phyloP scores from a whole-genome alignment of 345 rosid genomes.

The Lagerstroemia speciosa region DNA sequence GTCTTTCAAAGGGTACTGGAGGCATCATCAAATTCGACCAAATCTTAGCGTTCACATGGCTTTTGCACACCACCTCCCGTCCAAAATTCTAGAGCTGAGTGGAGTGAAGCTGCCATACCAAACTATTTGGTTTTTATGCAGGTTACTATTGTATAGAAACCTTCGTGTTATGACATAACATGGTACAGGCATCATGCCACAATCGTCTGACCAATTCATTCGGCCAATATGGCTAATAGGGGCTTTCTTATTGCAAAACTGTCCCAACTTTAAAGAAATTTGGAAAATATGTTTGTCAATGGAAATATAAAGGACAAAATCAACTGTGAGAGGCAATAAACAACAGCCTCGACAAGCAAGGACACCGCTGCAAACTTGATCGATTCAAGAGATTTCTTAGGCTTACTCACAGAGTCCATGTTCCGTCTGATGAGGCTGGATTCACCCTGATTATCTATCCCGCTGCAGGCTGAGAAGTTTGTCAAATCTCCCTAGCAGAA shows the following conservation, averaged over 20 bases:
- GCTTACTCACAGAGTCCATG: not conserved
- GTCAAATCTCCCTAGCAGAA: slow-evolving; percentile 29
- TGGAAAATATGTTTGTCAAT: not conserved
- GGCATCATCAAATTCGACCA: too few relatives aligned
- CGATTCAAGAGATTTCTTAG: not conserved
- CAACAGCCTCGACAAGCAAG: slow-evolving; percentile 3
- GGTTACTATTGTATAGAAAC: too few relatives aligned
- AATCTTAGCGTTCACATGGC: too few relatives aligned
- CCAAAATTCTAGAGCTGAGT: too few relatives aligned
- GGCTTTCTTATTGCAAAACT: slow-evolving; percentile 1
- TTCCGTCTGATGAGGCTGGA: not conserved
- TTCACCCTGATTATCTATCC: slow-evolving; percentile 10
- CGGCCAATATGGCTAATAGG: not conserved
- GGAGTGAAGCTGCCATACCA: too few relatives aligned
- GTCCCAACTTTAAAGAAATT: not conserved
- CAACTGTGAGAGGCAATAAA: slow-evolving; percentile 5
- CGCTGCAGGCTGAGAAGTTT: slow-evolving; percentile 5
- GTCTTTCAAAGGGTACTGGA: too few relatives aligned
- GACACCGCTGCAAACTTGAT: not conserved
- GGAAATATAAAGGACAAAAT: slow-evolving; percentile 1
- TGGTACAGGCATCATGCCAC: too few relatives aligned
- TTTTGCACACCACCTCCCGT: too few relatives aligned
- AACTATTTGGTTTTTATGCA: too few relatives aligned
- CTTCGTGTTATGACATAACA: too few relatives aligned
- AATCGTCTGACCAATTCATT: too few relatives aligned